These are phyloP conservation scores for Coniferiporia weirii DNA, from an alignment of 1,284 basidiomycete species.

Conservation along the genomic window DNA sequence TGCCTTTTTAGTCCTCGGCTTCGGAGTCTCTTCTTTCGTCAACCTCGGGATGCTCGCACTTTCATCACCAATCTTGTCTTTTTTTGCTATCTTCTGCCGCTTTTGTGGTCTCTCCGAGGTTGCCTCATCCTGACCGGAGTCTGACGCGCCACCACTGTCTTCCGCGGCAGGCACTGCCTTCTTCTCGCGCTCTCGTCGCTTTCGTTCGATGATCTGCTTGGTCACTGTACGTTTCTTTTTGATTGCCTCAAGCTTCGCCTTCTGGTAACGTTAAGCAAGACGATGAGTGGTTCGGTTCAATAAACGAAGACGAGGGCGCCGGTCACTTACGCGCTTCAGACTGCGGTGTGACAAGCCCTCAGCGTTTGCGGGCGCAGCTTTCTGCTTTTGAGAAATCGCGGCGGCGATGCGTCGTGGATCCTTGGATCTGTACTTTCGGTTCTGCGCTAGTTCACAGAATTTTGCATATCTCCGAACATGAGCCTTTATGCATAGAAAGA, in stretches of 20 bases:
- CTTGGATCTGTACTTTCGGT: constrained; percentile 32
- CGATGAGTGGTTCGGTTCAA: neutral
- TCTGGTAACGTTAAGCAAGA: constrained; percentile 29
- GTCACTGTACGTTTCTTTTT: constrained; percentile 36
- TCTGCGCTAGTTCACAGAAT: constrained; percentile 38
- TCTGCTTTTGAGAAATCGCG: constrained; percentile 21
- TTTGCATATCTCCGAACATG: constrained; percentile 55
- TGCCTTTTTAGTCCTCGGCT: neutral
- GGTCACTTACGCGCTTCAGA: constrained; percentile 44
- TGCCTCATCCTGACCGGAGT: constrained; percentile 18
- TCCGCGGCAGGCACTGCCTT: neutral
- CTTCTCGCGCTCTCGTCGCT: constrained; percentile 10
- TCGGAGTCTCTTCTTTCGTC: neutral
- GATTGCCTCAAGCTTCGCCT: constrained; percentile 34
- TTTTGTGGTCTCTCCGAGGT: constrained; percentile 23
- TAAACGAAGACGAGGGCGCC: neutral
- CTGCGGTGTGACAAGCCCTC: constrained; percentile 45
- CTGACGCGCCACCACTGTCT: neutral
- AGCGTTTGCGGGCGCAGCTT: constrained; percentile 21
- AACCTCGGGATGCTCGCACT: neutral
- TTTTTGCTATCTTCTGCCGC: constrained; percentile 25
- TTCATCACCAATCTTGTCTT: neutral
- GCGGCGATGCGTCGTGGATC: constrained; percentile 44
- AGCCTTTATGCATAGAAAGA: constrained; percentile 37
- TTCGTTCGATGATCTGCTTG: constrained; percentile 28